Conservation (phyloP, 805 yeast genomes). For the Schwanniomyces vanrijiae region DNA sequence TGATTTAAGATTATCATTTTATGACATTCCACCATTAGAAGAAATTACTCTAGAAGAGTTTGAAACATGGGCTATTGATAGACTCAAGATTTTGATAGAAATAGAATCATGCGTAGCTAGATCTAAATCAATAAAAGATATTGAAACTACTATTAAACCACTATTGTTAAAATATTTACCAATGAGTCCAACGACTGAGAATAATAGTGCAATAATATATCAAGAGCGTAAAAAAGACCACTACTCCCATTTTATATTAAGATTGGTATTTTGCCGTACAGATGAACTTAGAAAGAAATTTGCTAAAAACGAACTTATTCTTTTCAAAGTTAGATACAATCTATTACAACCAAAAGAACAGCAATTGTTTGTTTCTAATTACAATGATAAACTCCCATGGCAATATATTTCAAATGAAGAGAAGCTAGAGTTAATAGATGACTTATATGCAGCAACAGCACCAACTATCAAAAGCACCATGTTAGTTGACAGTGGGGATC, state of each 20-base stretch:
- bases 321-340: conserved; percentile 74
- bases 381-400: conserved; percentile 65
- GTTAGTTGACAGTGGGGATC: conserved; percentile 28
- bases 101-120: conserved; percentile 75
- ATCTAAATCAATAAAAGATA: conserved; percentile 62
- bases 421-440: conserved; percentile 45
- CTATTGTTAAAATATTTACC: conserved; percentile 67
- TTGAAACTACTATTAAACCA: conserved; percentile 65
- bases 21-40: conserved; percentile 71
- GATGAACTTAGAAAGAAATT: conserved; percentile 83
- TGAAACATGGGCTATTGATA: conserved; percentile 93
- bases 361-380: conserved; percentile 59
- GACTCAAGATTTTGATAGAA: conserved; percentile 79
- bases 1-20: conserved; percentile 69
- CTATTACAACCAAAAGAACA: conserved; percentile 66
- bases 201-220: conserved; percentile 25
- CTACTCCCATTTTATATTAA: conserved; percentile 83
- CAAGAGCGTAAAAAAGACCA: conserved; percentile 84
- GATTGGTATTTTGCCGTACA: conserved; percentile 86
- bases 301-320: conserved; percentile 67
- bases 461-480: conserved; percentile 38
- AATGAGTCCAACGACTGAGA: conserved; percentile 31
- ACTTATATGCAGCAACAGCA: conserved; percentile 57
- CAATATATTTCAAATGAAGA: conserved; percentile 65
- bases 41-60: conserved; percentile 92